Evolutionary conservation across 2,329 filamentous ascomycete genomes (phyloP).

Genomic region (Aureobasidium sp.): DNA sequence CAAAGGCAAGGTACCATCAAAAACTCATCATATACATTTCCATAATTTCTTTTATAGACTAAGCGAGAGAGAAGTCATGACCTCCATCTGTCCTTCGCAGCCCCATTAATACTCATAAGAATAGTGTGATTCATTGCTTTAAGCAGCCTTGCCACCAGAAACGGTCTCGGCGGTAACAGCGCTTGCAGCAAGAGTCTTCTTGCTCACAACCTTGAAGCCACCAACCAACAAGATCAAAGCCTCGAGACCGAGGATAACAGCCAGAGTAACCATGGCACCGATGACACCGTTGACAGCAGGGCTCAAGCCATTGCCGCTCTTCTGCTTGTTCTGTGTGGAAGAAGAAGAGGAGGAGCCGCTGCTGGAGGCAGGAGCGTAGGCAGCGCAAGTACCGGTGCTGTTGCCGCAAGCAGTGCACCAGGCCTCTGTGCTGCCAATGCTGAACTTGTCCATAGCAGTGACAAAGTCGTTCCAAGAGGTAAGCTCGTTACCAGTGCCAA

Average conservation of each 20-base stretch:
- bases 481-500: constrained; percentile 46
- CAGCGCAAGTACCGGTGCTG: constrained; percentile 58
- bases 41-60: neutral
- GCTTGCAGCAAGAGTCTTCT: constrained; percentile 36
- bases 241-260: constrained; percentile 53
- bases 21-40: no score
- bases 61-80: neutral
- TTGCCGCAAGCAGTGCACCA: constrained; percentile 77
- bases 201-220: constrained; percentile 53
- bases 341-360: neutral
- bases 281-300: constrained; percentile 74
- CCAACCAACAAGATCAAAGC: constrained; percentile 47
- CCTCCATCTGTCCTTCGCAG: neutral
- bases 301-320: constrained; percentile 47
- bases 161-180: neutral
- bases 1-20: no score
- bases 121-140: neutral
- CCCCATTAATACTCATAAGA: no score
- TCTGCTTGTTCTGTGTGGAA: constrained; percentile 21
- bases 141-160: constrained; percentile 5
- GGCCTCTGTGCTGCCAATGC: constrained; percentile 54
- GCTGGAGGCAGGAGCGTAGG: constrained; percentile 28
- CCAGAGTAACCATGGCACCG: constrained; percentile 61
- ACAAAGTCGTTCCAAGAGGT: constrained; percentile 66
- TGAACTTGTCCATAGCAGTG: constrained; percentile 55